Evolutionary conservation across 164 flowering plant species (phyloP).

Genomic region (Macadamia tetraphylla): DNA sequence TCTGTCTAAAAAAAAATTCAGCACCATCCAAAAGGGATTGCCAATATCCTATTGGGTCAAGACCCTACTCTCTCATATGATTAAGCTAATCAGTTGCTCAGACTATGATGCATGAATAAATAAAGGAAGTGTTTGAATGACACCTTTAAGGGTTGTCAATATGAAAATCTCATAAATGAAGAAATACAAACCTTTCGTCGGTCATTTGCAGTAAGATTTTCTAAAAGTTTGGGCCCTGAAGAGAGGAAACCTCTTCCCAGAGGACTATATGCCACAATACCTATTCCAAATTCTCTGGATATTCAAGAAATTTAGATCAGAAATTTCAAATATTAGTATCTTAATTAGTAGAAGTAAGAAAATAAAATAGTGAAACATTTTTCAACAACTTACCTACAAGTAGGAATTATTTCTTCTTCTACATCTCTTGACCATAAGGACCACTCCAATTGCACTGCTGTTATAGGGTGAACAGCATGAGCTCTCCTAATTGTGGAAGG

Average conservation of each 20-base stretch:
- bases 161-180: too few species aligned
- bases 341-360: not conserved
- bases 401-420: not conserved
- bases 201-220: not conserved
- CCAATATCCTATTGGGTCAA: too few species aligned
- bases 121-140: too few species aligned
- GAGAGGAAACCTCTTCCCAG: slow-evolving; percentile 10
- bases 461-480: not conserved
- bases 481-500: not conserved
- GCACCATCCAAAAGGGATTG: too few species aligned
- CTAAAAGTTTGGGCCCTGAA: not conserved
- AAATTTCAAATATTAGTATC: not conserved
- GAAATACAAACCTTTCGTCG: not conserved
- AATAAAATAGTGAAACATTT: too few species aligned
- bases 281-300: slow-evolving; percentile 4
- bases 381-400: not conserved
- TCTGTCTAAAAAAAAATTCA: too few species aligned
- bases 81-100: too few species aligned
- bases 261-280: slow-evolving; percentile 4
- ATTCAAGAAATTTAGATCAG: not conserved
- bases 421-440: not conserved
- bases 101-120: too few species aligned
- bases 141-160: too few species aligned
- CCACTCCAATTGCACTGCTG: not conserved
- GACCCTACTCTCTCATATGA: too few species aligned